Evolutionary conservation across 139 green algal species (phyloP).

Genomic region (Chlamydomonas sp.): DNA sequence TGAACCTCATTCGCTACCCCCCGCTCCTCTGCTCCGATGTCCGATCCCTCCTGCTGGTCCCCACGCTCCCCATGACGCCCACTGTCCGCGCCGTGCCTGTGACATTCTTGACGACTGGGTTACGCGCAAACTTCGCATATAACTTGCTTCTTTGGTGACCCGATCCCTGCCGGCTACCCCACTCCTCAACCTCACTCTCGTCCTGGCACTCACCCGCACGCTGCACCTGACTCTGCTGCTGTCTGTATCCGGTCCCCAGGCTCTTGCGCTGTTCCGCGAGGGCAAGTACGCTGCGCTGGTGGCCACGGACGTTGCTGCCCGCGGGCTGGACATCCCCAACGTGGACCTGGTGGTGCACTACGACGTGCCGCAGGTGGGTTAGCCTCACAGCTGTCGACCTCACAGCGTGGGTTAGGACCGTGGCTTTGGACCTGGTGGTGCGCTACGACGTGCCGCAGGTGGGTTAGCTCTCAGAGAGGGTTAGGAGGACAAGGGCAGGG

Average conservation of each 20-base stretch:
- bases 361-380: constrained; percentile 72
- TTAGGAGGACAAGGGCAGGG: too few species aligned
- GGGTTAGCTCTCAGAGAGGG: neutral
- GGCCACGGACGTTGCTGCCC: constrained; percentile 97
- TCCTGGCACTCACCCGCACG: neutral
- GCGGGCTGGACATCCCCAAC: constrained; percentile 96
- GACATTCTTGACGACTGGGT: too few species aligned
- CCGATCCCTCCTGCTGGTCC: too few species aligned
- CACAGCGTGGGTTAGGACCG: too few species aligned
- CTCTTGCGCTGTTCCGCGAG: constrained; percentile 79
- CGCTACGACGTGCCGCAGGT: constrained; percentile 84
- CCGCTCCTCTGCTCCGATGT: too few species aligned
- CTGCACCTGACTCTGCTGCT: neutral
- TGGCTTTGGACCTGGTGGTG: constrained; percentile 83
- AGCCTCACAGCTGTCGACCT: too few species aligned
- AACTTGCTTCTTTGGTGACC: too few species aligned
- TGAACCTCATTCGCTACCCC: too few species aligned
- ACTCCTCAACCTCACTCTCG: neutral
- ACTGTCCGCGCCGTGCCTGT: too few species aligned
- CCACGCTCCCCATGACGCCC: too few species aligned
- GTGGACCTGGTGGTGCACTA: constrained; percentile 92
- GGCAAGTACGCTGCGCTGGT: constrained; percentile 91
- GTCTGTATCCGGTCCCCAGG: constrained; percentile 47
- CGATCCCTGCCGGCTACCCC: neutral
- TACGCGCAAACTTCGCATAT: too few species aligned